Conservation (phyloP, 2,329 filamentous ascomycete genomes). For the Sporothrix dimorphospora region DNA sequence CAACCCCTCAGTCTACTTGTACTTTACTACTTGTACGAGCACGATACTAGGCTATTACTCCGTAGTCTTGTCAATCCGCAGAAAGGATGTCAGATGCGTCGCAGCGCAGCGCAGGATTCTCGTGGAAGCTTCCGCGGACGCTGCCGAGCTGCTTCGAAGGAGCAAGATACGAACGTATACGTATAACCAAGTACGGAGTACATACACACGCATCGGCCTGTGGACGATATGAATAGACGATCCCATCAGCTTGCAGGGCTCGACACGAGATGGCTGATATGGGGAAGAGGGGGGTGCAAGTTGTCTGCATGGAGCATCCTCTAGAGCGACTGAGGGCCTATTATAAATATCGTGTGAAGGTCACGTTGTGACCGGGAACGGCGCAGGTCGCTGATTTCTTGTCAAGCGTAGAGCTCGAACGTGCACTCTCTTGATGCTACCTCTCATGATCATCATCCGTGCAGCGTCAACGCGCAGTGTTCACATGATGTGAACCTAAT, state of each 20-base stretch:
- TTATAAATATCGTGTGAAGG: neutral
- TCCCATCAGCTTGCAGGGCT: conserved; percentile 8
- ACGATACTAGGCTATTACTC: conserved; percentile 5
- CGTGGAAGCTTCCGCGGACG: neutral
- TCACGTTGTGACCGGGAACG: neutral
- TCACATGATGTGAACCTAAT: conserved; percentile 27
- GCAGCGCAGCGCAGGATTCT: neutral
- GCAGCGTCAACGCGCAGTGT: conserved; percentile 9
- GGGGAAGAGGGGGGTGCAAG: neutral
- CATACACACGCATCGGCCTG: neutral
- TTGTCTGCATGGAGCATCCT: neutral
- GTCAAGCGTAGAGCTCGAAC: neutral
- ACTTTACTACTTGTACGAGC: no score
- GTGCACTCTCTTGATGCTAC: neutral
- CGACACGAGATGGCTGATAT: conserved; percentile 1
- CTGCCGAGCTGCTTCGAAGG: neutral
- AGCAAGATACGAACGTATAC: neutral
- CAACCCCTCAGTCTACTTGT: no score
- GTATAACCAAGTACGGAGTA: neutral
- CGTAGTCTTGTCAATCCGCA: neutral
- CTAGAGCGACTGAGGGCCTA: neutral
- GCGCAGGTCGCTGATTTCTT: neutral
- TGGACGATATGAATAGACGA: neutral
- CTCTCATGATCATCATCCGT: conserved; percentile 2
- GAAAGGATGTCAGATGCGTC: neutral